A percentile compares a stretch with the other conserved stretches of the same genome.
Evolutionary conservation across 257 asterid species (phyloP).

Genomic region (Phtheirospermum japonicum): DNA sequence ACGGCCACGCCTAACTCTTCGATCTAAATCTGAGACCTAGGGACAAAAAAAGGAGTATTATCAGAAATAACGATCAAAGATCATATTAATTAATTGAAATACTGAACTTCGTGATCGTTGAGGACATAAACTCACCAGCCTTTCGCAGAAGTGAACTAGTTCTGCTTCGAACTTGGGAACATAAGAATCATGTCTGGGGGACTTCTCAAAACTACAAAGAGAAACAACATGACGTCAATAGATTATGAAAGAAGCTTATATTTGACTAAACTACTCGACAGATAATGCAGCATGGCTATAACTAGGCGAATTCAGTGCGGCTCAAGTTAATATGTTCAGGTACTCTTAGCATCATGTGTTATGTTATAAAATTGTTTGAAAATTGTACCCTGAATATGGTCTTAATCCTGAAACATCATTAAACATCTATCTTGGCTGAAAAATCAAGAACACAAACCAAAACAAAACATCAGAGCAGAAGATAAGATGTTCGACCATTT

Average conservation of each 20-base stretch:
- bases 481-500: background rate
- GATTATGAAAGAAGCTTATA: conserved; percentile 17
- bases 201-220: conserved; percentile 74
- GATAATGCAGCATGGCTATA: conserved; percentile 13
- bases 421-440: background rate
- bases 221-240: conserved; percentile 29
- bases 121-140: conserved; percentile 58
- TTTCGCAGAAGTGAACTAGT: conserved; percentile 91
- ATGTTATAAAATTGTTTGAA: conserved; percentile 6
- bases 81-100: background rate
- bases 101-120: conserved; percentile 15
- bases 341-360: background rate
- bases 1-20: conserved; percentile 96
- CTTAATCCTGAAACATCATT: background rate
- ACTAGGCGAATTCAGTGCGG: background rate
- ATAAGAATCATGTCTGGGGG: conserved; percentile 80
- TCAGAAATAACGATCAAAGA: conserved; percentile 6
- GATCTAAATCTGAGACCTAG: conserved; percentile 87
- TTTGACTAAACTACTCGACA: conserved; percentile 9
- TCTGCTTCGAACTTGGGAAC: conserved; percentile 94
- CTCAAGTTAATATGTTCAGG: conserved; percentile 1
- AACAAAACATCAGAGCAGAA: conserved; percentile 6
- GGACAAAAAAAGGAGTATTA: conserved; percentile 8
- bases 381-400: background rate
- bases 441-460: background rate